phyloP scores from a whole-genome alignment of 139 green algal genomes.

The Coelastrella sp. region DNA sequence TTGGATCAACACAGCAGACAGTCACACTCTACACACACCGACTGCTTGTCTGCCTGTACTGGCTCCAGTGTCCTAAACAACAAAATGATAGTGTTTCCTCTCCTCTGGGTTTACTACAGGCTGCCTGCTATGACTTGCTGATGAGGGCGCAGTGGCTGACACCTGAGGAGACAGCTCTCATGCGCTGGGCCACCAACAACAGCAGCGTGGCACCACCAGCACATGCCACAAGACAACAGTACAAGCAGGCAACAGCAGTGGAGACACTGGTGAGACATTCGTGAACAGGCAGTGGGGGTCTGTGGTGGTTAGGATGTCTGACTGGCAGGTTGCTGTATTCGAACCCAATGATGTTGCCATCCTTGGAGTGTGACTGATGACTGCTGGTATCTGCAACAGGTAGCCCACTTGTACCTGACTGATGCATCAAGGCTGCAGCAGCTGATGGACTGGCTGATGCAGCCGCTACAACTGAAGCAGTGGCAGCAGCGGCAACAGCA shows the following conservation, averaged over 20 bases:
- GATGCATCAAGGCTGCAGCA: slow-evolving; percentile 4
- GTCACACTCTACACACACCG: no score
- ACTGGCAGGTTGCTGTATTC: no score
- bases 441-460: slow-evolving; percentile 38
- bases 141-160: not conserved
- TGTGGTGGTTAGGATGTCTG: no score
- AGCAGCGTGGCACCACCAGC: slow-evolving; percentile 12
- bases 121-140: slow-evolving; percentile 3
- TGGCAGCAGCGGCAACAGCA: not conserved
- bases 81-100: no score
- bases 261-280: slow-evolving; percentile 23
- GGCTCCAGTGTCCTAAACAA: no score
- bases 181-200: slow-evolving; percentile 36
- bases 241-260: slow-evolving; percentile 38
- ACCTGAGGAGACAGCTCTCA: not conserved
- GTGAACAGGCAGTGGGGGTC: no score
- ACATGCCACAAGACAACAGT: slow-evolving; percentile 31
- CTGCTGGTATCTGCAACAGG: no score
- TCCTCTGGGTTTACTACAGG: not conserved
- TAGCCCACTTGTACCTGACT: slow-evolving; percentile 28
- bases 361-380: no score
- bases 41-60: no score
- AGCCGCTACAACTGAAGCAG: not conserved
- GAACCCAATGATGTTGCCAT: no score
- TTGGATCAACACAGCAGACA: no score